Evolutionary conservation across 148 eudicot species (phyloP).

Genomic region (Pharnaceum exiguum): DNA sequence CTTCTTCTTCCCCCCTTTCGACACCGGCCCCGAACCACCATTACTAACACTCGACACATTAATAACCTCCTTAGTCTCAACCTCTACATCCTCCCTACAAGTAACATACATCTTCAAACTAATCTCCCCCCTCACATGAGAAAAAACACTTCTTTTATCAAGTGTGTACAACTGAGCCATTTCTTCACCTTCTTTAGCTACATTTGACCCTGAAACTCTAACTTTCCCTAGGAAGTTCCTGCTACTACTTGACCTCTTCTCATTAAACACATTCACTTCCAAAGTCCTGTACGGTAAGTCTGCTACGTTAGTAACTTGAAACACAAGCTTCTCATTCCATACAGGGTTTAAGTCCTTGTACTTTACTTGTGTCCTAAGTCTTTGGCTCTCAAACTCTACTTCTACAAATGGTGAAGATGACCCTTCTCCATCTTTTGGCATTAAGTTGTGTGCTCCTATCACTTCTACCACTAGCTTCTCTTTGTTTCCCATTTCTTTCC

Average conservation of each 20-base stretch:
- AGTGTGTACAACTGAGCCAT: constrained; percentile 54
- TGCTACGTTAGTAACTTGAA: constrained; percentile 49
- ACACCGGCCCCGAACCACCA: not conserved
- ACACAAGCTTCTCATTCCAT: constrained; percentile 88
- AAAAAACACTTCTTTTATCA: constrained; percentile 75
- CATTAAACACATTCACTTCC: constrained; percentile 73
- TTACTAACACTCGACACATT: not conserved
- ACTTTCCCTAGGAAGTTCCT: constrained; percentile 79
- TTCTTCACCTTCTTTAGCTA: constrained; percentile 57
- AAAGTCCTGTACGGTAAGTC: constrained; percentile 69
- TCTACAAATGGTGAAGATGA: constrained; percentile 89
- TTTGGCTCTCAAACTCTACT: constrained; percentile 70
- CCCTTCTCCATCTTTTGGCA: constrained; percentile 96
- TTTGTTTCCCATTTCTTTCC: constrained; percentile 20
- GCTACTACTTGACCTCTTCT: constrained; percentile 59
- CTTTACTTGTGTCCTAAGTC: constrained; percentile 60
- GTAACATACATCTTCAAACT: constrained; percentile 65
- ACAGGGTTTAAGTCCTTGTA: constrained; percentile 70
- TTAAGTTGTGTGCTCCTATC: constrained; percentile 78
- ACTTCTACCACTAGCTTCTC: constrained; percentile 90
- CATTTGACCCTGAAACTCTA: constrained; percentile 57
- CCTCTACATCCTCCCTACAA: constrained; percentile 25
- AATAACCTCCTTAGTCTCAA: constrained; percentile 35
- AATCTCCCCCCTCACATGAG: constrained; percentile 80
- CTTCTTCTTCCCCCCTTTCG: constrained; percentile 63